Evolutionary conservation across 305 asterid genomes (phyloP), one percentile per base, ranked within the genome.

Genomic region (Striga hermonthica): DNA sequence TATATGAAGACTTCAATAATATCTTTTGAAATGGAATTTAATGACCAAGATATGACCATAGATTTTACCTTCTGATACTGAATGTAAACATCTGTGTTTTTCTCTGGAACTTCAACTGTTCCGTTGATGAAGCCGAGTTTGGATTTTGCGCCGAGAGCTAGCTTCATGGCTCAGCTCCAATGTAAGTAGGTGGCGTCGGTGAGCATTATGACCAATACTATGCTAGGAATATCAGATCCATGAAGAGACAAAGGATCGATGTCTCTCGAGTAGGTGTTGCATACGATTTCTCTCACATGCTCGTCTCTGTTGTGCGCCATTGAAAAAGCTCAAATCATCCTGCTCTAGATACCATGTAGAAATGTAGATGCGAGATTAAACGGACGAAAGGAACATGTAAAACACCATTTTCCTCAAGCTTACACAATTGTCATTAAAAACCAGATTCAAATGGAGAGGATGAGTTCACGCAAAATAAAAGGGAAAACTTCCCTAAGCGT

Each of bases 191-290:
- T 40, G 6, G 45, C 6, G 1, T 3, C 45, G 0, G 6, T 40
- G 45, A 40, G 45, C 9, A 1, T 5, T 9, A 3, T 40, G 6
- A 40, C 45, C 6, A 40, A 3, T 3, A 40, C 3, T 3, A 40
- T 1, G 1, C 45, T 3, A 5, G 45, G 45, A 40, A 0, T 6
- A 9, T 40, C 45, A 40, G 45, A 1, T 40, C 45, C 45, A 40
- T 40, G 45, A 6, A 40, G 45, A 40, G 45, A 1, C 9, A 40
- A 40, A 40, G 45, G 45, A 40, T 40, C 45, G 45, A 40, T 6
- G 3, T 40, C 45, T 22, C 31, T 22, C 31, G 31, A 22, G 31
- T 22, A 22, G 2, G 82, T 39, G 7, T 86, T 69, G 36, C 91
- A 90, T 39, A 22, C 31, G 31, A 22, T 22, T 22, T 22, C 31